These are phyloP conservation scores for Ammopiptanthus mongolicus DNA, from an alignment of 306 rosid genomes.

Conservation along the genomic window DNA sequence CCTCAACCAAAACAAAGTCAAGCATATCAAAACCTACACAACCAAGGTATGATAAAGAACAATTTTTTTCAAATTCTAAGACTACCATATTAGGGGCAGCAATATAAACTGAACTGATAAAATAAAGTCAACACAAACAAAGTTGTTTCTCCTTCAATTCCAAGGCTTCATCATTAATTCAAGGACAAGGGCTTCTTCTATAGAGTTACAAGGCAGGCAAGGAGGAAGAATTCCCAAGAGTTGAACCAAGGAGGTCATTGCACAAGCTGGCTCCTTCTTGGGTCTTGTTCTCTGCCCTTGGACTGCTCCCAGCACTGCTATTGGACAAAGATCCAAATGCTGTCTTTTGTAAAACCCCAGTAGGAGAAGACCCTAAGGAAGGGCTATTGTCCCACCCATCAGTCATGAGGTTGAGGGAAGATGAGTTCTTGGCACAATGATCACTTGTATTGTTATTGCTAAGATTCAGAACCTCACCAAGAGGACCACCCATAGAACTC, in stretches of 20 bases:
- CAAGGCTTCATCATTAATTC: too few species aligned
- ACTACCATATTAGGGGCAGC: neutral
- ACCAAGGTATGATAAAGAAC: neutral
- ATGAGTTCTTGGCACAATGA: slow-evolving; percentile 35
- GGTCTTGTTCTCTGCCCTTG: slow-evolving; percentile 63
- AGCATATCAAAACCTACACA: slow-evolving; percentile 5
- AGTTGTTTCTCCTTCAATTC: neutral
- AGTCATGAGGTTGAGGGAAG: slow-evolving; percentile 71
- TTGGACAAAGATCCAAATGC: slow-evolving; percentile 70
- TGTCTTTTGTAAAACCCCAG: slow-evolving; percentile 77
- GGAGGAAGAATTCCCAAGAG: slow-evolving; percentile 32
- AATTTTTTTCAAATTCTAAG: neutral
- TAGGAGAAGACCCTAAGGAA: slow-evolving; percentile 76
- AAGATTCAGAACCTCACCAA: slow-evolving; percentile 80
- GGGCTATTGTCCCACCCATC: slow-evolving; percentile 76
- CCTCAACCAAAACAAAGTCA: neutral
- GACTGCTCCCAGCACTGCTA: slow-evolving; percentile 94
- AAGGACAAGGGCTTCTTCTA: too few species aligned
- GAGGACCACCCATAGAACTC: slow-evolving; percentile 82
- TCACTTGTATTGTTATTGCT: slow-evolving; percentile 32
- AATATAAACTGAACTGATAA: neutral
- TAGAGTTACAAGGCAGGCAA: too few species aligned
- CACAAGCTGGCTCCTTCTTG: slow-evolving; percentile 63
- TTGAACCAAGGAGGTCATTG: slow-evolving; percentile 55
- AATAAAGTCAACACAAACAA: slow-evolving; percentile 7